Evolutionary conservation across 495 filamentous ascomycete species (phyloP), one percentile per base, ranked within the genome.

Genomic region (Neurospora terricola): DNA sequence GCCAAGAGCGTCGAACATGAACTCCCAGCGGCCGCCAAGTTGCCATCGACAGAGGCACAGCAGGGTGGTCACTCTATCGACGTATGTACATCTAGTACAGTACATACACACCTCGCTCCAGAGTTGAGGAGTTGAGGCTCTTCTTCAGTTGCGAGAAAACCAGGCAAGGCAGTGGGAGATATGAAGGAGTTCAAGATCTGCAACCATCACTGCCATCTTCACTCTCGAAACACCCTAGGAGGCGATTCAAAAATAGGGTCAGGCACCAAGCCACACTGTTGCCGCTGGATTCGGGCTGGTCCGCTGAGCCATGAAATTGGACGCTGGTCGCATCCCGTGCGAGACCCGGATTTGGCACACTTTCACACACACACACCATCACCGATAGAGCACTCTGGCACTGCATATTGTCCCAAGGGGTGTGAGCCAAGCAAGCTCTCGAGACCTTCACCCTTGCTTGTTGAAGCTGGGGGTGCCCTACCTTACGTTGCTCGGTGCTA

Each of bases 331-430:
- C 18, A 97, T 94, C 4, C 48, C 23, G 48, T 30, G 48, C 48
- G 12, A 59, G 21, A 59, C 48, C 48, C 48, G 96, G 96, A 42
- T 99, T 96, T 81, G 96, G 96, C 80, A 99, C 12, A 40, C 38
- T 14, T 14, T 40, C 38, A 98, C n/a, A n/a, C 83, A 99, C 96
- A 21, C 96, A 99, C 82, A 99, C 96, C 16, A 99, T 99, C 80
- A 93, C 91, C 37, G 78, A 59, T 23, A 14, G 48, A 59, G 48
- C 21, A 59, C 1, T 59, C 48, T 27, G 48, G 48, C 21, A 59
- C 48, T 18, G 54, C 54, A 34, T 34, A 66, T 36, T 66, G 54
- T 66, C 54, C 54, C 27, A 34, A 34, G 54, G 54, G 54, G 54
- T 4, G 54, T 66, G 27, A 66, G 54, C 54, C 54, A 66, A 66